Conservation (phyloP, 495 filamentous ascomycete genomes). For the Xylaria sp. region DNA sequence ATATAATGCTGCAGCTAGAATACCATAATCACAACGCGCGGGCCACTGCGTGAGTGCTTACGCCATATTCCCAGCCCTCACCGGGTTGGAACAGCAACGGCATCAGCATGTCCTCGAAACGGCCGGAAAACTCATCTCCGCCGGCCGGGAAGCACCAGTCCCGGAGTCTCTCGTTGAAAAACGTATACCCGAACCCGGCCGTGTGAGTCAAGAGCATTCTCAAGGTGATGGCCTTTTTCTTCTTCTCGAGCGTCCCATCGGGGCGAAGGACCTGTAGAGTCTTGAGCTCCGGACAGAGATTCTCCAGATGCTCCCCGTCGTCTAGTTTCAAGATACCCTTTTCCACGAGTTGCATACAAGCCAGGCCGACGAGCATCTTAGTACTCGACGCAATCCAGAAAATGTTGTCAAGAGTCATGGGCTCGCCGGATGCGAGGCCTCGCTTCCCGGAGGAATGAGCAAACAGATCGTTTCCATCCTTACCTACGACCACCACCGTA, state of each 20-base stretch:
- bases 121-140: conserved; percentile 59
- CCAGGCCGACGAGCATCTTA: conserved; percentile 61
- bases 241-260: conserved; percentile 54
- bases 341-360: conserved; percentile 68
- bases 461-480: conserved; percentile 57
- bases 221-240: conserved; percentile 63
- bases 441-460: conserved; percentile 54
- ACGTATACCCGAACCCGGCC: conserved; percentile 59
- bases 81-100: conserved; percentile 67
- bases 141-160: conserved; percentile 55
- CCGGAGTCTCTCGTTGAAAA: conserved; percentile 60
- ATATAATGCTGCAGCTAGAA: background rate
- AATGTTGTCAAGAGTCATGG: conserved; percentile 58
- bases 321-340: conserved; percentile 60
- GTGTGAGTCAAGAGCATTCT: conserved; percentile 69
- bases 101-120: conserved; percentile 51
- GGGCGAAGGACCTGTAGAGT: conserved; percentile 27
- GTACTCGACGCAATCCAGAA: conserved; percentile 68
- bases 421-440: conserved; percentile 40
- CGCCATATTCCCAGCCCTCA: conserved; percentile 63
- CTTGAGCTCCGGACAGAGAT: conserved; percentile 25
- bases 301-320: conserved; percentile 54
- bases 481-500: conserved; percentile 55
- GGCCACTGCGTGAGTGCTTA: conserved; percentile 37
- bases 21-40: background rate